Evolutionary conservation across 108 stramenopile species (phyloP).

Genomic region (Chaetoceros muelleri): DNA sequence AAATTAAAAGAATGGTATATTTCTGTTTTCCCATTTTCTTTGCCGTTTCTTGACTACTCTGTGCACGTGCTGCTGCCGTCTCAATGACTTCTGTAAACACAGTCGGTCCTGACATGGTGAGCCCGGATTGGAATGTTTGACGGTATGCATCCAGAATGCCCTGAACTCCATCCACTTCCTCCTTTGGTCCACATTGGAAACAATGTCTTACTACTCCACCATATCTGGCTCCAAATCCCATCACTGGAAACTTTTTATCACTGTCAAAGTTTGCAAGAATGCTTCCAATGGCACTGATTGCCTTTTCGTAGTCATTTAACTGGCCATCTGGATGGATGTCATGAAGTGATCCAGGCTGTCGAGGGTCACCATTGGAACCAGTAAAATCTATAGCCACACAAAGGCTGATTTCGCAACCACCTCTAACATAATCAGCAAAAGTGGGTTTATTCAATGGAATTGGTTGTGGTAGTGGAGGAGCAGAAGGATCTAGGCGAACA

Average conservation of each 20-base stretch:
- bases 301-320: conserved; percentile 66
- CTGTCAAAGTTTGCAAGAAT: conserved; percentile 66
- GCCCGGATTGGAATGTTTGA: conserved; percentile 28
- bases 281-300: conserved; percentile 39
- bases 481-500: conserved; percentile 2
- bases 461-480: neutral
- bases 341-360: conserved; percentile 57
- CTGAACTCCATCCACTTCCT: conserved; percentile 53
- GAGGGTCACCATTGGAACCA: conserved; percentile 79
- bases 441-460: conserved; percentile 9
- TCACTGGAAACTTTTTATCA: conserved; percentile 72
- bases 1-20: conserved; percentile 76
- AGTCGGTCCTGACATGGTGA: conserved; percentile 79
- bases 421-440: conserved; percentile 48
- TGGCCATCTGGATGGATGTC: conserved; percentile 39
- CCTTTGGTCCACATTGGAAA: conserved; percentile 45
- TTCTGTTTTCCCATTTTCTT: conserved; percentile 13
- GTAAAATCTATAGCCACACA: conserved; percentile 85
- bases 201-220: conserved; percentile 65
- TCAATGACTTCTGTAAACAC: conserved; percentile 76
- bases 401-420: conserved; percentile 49
- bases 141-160: conserved; percentile 69
- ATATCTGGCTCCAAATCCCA: conserved; percentile 86
- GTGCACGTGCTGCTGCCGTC: conserved; percentile 44
- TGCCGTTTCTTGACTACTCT: conserved; percentile 19